A percentile compares a stretch with the other conserved stretches of the same genome.
phyloP scores from a whole-genome alignment of 352 stramenopile genomes.

The Phytophthora sojae region DNA sequence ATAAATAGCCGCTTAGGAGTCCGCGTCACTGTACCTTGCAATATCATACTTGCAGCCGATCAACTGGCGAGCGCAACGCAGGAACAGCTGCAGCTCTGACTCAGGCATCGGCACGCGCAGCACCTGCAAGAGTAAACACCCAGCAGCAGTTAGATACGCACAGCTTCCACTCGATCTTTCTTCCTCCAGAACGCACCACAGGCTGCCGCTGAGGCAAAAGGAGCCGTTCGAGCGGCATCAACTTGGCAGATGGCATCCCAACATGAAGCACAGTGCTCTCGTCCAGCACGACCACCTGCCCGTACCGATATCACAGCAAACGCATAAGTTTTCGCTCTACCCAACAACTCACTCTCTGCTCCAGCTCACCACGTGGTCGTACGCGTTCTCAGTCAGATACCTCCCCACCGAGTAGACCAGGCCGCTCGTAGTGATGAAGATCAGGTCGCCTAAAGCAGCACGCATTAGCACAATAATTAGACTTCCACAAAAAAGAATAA shows the following conservation, averaged over 20 bases:
- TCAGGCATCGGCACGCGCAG: slow-evolving; percentile 58
- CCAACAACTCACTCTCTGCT: too few relatives aligned
- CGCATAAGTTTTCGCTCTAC: too few relatives aligned
- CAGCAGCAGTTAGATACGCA: not conserved
- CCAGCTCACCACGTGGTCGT: slow-evolving; percentile 70
- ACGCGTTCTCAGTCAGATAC: slow-evolving; percentile 71
- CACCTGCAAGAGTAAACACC: slow-evolving; percentile 49
- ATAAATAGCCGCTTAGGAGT: too few relatives aligned
- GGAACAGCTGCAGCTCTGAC: slow-evolving; percentile 56
- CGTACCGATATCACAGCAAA: not conserved
- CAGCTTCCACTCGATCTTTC: too few relatives aligned
- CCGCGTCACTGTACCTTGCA: slow-evolving; percentile 41
- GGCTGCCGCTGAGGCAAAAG: slow-evolving; percentile 74
- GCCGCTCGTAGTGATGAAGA: slow-evolving; percentile 83
- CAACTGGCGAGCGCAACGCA: slow-evolving; percentile 68
- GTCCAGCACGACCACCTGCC: slow-evolving; percentile 72
- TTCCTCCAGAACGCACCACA: slow-evolving; percentile 47
- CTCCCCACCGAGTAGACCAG: slow-evolving; percentile 73
- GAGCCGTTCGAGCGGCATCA: slow-evolving; percentile 72
- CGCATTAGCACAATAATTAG: too few relatives aligned
- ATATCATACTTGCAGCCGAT: slow-evolving; percentile 74
- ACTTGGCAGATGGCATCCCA: slow-evolving; percentile 57
- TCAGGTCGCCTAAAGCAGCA: slow-evolving; percentile 59
- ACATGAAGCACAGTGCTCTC: slow-evolving; percentile 70
- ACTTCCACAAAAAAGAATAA: too few relatives aligned